A percentile compares a stretch with the other conserved stretches of the same genome.
phyloP scores from a whole-genome alignment of 805 yeast species.

The Candida andamanensis region DNA sequence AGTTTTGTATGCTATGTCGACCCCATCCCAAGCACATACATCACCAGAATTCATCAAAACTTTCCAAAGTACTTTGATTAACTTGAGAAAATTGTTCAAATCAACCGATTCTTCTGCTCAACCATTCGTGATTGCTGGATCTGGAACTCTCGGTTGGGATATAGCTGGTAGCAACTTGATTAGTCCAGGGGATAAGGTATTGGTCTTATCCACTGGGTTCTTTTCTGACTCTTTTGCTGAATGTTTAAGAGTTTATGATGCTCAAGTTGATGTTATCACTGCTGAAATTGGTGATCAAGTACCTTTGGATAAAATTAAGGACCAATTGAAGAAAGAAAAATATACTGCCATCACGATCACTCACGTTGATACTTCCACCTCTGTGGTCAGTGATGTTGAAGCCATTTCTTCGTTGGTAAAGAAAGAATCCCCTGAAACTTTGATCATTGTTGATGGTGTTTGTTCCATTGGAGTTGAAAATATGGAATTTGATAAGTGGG shows the following conservation, averaged over 20 bases:
- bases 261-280: conserved; percentile 65
- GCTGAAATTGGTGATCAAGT: conserved; percentile 74
- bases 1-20: conserved; percentile 74
- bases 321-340: conserved; percentile 44
- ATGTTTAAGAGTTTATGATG: conserved; percentile 66
- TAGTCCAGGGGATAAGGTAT: conserved; percentile 58
- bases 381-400: conserved; percentile 75
- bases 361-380: conserved; percentile 95
- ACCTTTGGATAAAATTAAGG: conserved; percentile 50
- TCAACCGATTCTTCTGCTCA: conserved; percentile 61
- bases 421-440: conserved; percentile 67
- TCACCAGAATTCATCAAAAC: conserved; percentile 74
- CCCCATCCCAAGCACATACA: conserved; percentile 86
- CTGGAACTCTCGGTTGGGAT: conserved; percentile 97
- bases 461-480: conserved; percentile 91
- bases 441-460: conserved; percentile 88
- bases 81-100: conserved; percentile 70
- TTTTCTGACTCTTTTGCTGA: conserved; percentile 82
- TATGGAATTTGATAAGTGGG: conserved; percentile 84
- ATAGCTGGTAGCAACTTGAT: conserved; percentile 74
- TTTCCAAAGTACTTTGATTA: conserved; percentile 63
- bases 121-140: conserved; percentile 78
- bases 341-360: conserved; percentile 79
- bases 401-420: conserved; percentile 58
- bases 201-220: conserved; percentile 86